These are phyloP conservation scores for Trichoderma oligosporum DNA, from an alignment of 2,329 filamentous ascomycete species.

Conservation along the genomic window DNA sequence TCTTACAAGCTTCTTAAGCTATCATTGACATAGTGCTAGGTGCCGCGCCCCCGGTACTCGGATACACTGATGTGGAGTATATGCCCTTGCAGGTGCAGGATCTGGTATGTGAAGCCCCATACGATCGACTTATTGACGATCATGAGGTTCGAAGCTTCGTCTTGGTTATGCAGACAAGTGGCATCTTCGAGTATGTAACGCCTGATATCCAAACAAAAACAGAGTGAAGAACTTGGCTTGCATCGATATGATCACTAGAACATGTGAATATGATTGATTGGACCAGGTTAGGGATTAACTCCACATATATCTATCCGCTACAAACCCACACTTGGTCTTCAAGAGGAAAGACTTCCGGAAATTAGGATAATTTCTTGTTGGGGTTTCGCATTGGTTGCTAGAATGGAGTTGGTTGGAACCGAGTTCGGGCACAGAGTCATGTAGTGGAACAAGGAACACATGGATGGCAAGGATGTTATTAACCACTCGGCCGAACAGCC, in stretches of 20 bases:
- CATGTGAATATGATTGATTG: background rate
- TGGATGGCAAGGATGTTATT: slow-evolving; percentile 7
- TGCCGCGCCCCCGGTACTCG: background rate
- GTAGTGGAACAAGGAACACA: background rate
- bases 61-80: background rate
- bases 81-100: background rate
- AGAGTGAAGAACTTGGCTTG: background rate
- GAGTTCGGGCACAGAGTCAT: background rate
- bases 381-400: background rate
- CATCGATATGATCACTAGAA: no score
- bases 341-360: background rate
- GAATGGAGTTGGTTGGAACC: background rate
- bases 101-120: background rate
- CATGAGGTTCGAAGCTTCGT: background rate
- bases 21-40: background rate
- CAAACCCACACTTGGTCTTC: background rate
- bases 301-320: slow-evolving; percentile 4
- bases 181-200: background rate
- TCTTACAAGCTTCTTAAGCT: background rate
- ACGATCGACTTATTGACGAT: slow-evolving; percentile 2
- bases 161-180: background rate
- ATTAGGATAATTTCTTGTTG: background rate
- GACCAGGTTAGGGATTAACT: background rate
- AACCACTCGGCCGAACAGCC: background rate
- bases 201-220: background rate